Percentiles rank a stretch among this genome's conserved stretches.
Evolutionary conservation across 345 rosid species (phyloP).

Genomic region (Adansonia digitata): DNA sequence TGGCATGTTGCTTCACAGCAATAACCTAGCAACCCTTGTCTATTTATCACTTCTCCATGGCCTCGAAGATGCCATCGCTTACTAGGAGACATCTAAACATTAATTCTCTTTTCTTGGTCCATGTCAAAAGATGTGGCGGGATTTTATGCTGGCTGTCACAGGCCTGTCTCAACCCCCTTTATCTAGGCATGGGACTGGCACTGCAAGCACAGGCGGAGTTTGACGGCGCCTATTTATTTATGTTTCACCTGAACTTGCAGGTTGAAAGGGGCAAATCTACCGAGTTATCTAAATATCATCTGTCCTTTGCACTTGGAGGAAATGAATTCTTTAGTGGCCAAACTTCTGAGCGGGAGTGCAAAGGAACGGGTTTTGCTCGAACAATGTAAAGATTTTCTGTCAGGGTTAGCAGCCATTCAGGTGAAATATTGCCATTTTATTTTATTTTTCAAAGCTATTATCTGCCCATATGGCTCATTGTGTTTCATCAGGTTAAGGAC

Average conservation of each 20-base stretch:
- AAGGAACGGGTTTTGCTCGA: slow-evolving; percentile 65
- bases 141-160: too few relatives aligned
- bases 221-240: background rate
- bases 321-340: slow-evolving; percentile 52
- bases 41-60: too few relatives aligned
- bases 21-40: too few relatives aligned
- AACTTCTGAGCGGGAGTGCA: slow-evolving; percentile 51
- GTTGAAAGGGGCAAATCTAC: background rate
- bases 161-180: too few relatives aligned
- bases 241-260: background rate
- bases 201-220: background rate
- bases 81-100: too few relatives aligned
- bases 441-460: background rate
- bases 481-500: slow-evolving; percentile 55
- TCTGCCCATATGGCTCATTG: background rate
- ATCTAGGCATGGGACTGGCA: too few relatives aligned
- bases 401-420: slow-evolving; percentile 67
- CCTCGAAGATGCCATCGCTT: too few relatives aligned
- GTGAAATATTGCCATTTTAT: slow-evolving; percentile 27
- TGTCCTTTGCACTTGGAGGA: slow-evolving; percentile 59
- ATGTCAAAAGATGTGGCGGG: too few relatives aligned
- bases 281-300: background rate
- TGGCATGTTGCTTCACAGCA: too few relatives aligned
- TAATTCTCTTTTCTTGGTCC: too few relatives aligned
- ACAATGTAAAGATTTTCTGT: slow-evolving; percentile 62